Base-by-base conservation (phyloP, 352 stramenopile species). In the Phytopythium vexans region DNA sequence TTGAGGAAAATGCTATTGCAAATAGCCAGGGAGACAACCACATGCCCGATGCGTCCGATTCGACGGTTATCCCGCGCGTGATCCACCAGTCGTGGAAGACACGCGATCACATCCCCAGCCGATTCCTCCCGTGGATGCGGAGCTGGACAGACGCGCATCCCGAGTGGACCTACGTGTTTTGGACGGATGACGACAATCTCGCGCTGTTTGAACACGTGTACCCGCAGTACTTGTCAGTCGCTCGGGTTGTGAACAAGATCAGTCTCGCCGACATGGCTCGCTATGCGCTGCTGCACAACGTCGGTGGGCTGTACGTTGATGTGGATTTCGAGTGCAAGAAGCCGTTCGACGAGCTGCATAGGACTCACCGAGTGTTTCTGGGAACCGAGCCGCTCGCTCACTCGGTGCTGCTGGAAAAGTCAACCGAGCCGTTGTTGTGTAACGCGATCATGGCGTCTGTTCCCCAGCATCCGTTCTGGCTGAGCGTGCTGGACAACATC, bases 51-150 rank as follows among this genome's bases (percentile, higher is more conserved):
- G 21, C 21, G 21, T 27, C 21, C 21, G 21, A 27, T 27, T 27
- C 21, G 21, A 27, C 21, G 21, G 21, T 27, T 27, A 83, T 87
- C 56, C 74, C 73, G 31, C 60, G 37, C 40, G 51, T 87, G 38
- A 80, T 83, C 47, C 74, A 87, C 50, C 73, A 87, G 54, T 83
- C 73, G 12, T 85, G 73, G 69, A 87, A 82, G 47, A 64, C 48
- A 9, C 48, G 52, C 27, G 46, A 66, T 11, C 48, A 55, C 14
- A 79, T 87, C 52, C 73, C 76, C 11, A 58, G 40, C 4, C 68
- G 63, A 10, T 83, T 87, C 55, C 52, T 60, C 12, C 66, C 76
- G 49, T 87, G 73, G 76, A 83, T 87, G 71, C 65, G 60, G 15
- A 81, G 63, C 52, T 87, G 74, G 71, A 42, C 51, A n/a, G 44